phyloP scores from a whole-genome alignment of 768 basidiomycete species.

The Lactarius pseudohatsudake region DNA sequence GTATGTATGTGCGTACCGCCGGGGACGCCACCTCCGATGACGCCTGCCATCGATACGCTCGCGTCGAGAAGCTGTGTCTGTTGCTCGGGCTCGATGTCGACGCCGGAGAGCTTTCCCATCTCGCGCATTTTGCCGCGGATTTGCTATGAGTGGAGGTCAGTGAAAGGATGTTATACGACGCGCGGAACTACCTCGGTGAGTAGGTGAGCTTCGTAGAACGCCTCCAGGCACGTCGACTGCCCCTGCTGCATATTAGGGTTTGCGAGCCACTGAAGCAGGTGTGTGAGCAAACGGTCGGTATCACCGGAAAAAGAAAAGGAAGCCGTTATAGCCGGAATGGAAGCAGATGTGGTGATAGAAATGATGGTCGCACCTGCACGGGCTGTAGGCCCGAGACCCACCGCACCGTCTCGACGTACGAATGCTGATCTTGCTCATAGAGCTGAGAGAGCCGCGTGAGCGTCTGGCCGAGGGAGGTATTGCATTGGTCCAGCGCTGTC shows the following conservation, averaged over 20 bases:
- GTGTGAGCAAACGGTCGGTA: background rate
- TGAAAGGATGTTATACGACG: background rate
- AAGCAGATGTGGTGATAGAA: background rate
- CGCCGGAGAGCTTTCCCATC: conserved; percentile 75
- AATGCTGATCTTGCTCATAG: conserved; percentile 45
- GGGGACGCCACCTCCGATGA: conserved; percentile 93
- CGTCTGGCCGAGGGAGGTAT: conserved; percentile 55
- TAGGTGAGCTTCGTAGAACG: conserved; percentile 57
- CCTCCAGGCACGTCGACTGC: conserved; percentile 48
- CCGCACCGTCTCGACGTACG: conserved; percentile 58
- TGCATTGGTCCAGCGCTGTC: conserved; percentile 60
- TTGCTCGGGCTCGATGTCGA: conserved; percentile 87
- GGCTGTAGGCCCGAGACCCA: conserved; percentile 61
- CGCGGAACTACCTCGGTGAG: conserved; percentile 52
- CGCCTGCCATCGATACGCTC: conserved; percentile 75
- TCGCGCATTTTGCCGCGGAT: conserved; percentile 78
- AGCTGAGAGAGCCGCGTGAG: conserved; percentile 53
- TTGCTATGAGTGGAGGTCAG: conserved; percentile 44
- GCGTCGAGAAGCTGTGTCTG: conserved; percentile 83
- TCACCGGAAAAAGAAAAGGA: background rate
- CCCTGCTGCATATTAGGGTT: conserved; percentile 49
- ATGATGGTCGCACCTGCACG: conserved; percentile 46
- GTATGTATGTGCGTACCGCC: conserved; percentile 63
- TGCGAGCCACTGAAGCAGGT: conserved; percentile 51
- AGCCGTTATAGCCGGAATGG: conserved; percentile 1